Evolutionary conservation across 2,329 filamentous ascomycete species (phyloP).

Genomic region (Chrysoporthe cubensis): DNA sequence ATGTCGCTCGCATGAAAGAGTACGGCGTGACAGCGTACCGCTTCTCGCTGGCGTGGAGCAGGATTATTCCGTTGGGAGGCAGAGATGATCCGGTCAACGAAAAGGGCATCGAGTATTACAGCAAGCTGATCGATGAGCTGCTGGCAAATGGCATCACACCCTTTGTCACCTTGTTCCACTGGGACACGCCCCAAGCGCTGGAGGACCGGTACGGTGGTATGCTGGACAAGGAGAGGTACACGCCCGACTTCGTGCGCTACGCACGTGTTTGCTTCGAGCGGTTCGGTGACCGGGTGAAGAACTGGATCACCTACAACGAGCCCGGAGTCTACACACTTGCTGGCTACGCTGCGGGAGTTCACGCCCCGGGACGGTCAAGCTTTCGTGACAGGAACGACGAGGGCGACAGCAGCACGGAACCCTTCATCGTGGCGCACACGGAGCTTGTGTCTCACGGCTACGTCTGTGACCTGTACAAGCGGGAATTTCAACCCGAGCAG

Average conservation of each 20-base stretch:
- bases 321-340: constrained; percentile 40
- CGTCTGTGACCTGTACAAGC: constrained; percentile 43
- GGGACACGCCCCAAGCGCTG: constrained; percentile 64
- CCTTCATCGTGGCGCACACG: constrained; percentile 45
- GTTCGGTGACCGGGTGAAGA: constrained; percentile 60
- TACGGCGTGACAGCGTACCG: constrained; percentile 64
- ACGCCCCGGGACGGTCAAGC: constrained; percentile 39
- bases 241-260: constrained; percentile 62
- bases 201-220: constrained; percentile 64
- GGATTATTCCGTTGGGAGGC: constrained; percentile 66
- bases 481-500: constrained; percentile 43
- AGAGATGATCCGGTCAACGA: constrained; percentile 66
- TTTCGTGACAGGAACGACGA: constrained; percentile 38
- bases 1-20: constrained; percentile 63
- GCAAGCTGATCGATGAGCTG: constrained; percentile 63
- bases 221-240: constrained; percentile 64
- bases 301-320: constrained; percentile 55
- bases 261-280: constrained; percentile 62
- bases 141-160: constrained; percentile 61
- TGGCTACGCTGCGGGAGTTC: constrained; percentile 41
- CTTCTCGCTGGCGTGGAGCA: constrained; percentile 68
- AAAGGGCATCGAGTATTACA: constrained; percentile 62
- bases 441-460: constrained; percentile 44
- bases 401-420: constrained; percentile 41
- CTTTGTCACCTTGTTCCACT: constrained; percentile 66